phyloP scores from a whole-genome alignment of 495 filamentous ascomycete genomes.

The Choiromyces venosus region DNA sequence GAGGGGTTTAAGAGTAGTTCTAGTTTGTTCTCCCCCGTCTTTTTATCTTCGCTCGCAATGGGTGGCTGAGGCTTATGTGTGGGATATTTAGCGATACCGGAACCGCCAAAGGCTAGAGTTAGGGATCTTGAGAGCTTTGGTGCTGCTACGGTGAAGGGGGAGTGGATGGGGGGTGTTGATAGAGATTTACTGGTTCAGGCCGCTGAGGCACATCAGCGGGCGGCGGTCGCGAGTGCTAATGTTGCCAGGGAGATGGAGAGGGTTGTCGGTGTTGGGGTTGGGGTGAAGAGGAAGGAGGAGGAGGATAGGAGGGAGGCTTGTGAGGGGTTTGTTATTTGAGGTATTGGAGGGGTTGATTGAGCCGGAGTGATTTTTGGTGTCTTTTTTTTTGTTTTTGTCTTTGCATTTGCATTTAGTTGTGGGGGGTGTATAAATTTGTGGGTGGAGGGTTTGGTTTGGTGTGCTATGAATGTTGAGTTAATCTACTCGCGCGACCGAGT shows the following conservation, averaged over 20 bases:
- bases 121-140: not conserved
- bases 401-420: not conserved
- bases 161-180: not conserved
- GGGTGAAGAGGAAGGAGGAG: not conserved
- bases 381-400: too few relatives aligned
- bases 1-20: not conserved
- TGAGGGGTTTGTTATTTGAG: not conserved
- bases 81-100: not conserved
- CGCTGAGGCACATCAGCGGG: conserved; percentile 18
- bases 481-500: too few relatives aligned
- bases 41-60: not conserved
- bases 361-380: not conserved
- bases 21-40: not conserved
- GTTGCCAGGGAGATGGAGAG: conserved; percentile 18
- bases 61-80: not conserved
- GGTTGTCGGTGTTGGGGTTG: conserved; percentile 5
- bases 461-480: too few relatives aligned
- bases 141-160: not conserved
- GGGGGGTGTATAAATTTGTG: too few relatives aligned
- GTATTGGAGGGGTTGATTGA: not conserved
- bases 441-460: not conserved
- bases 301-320: not conserved
- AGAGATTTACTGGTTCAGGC: conserved; percentile 1
- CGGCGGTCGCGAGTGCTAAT: conserved; percentile 14
- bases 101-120: not conserved